Evolutionary conservation across 306 rosid genomes (phyloP), one percentile per base, ranked within the genome.

Genomic region (Neltuma alba): DNA sequence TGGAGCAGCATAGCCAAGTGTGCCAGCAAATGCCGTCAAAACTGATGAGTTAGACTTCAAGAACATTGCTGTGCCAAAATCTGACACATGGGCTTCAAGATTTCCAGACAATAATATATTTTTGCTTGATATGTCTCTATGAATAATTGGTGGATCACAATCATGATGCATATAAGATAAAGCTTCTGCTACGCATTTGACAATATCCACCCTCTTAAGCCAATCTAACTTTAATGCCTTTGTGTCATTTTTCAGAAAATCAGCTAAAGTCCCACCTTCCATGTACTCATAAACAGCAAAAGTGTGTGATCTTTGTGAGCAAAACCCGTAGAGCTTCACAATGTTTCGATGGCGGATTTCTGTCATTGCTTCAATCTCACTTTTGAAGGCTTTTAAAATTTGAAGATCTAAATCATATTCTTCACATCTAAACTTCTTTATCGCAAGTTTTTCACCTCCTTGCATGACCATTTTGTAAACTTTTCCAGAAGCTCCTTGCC

Each of bases 331-430:
- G 28, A 64, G 7, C 12, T 34, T 64, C 14, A 36, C 70, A 11
- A 64, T 64, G 70, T 64, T 14, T 12, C 45, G 42, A 40, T 82
- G 85, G 23, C 82, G 27, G 8, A 48, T 72, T 23, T 77, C 69
- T 4, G 85, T 82, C 44, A 77, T 54, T 9, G 83, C 82, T 64
- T 64, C 11, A 0, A 78, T 77, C 65, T 78, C 82, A 77, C 52
- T 66, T 47, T 74, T 38, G 11, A 83, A 83, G 60, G 55, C 7
- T 75, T 77, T 83, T 72, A 50, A 8, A 18, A 48, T 67, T 3
- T 64, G 28, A 9, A 18, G 20, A 28, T 64, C 45, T 0, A 36
- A 9, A 2, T 64, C 28, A 6, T 40, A 44, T 45, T 40, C 15
- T 0, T 69, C 74, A 76, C 41, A 58, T 69, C 57, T 67, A 9